Base-by-base conservation (phyloP, 495 filamentous ascomycete species). In the Lepraria neglecta region DNA sequence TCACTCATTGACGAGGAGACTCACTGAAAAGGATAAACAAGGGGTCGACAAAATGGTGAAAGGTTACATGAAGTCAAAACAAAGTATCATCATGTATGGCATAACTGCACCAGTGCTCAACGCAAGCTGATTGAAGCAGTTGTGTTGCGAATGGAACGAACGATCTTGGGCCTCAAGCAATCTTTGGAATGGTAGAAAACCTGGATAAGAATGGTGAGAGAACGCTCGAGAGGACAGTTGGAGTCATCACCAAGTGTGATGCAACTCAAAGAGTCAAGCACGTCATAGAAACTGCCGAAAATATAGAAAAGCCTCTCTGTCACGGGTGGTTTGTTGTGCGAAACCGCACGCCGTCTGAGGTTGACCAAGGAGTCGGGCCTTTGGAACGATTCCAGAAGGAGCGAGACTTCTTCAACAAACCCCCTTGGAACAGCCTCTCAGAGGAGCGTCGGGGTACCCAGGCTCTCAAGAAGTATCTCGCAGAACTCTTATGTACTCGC, bases 261-360 rank as follows among this genome's bases (percentile, higher is more conserved):
- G 63, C 72, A 15, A 64, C 80, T 17, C 70, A 33, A 43, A 30
- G 21, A 43, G n/a, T 27, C 5, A 45, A 57, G 15, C 27, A 71
- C 43, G 60, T 74, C 30, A 67, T 75, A 1, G 50, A 67, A 19
- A 67, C 72, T 27, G 70, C 69, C 12, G 43, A 68, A 40, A 73
- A 73, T 56, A 64, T 64, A 55, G 63, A 72, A 43, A 69, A 70
- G 4, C 44, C 10, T 46, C 28, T 44, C 69, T 28, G 69, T 80
- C 10, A 75, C 38, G 80, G 81, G 14, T 84, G 78, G 74, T 81
- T 75, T 60, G 70, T 79, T 10, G 76, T 84, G 0, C 73, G 70
- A 11, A 85, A 84, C 56, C 78, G 74, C 15, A 72, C 72, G 3
- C 73, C 74, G n/a, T 62, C 73, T 21, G 77, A 82, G 28, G 68